phyloP scores from a whole-genome alignment of 1,284 basidiomycete genomes.

The Ustilago crameri region DNA sequence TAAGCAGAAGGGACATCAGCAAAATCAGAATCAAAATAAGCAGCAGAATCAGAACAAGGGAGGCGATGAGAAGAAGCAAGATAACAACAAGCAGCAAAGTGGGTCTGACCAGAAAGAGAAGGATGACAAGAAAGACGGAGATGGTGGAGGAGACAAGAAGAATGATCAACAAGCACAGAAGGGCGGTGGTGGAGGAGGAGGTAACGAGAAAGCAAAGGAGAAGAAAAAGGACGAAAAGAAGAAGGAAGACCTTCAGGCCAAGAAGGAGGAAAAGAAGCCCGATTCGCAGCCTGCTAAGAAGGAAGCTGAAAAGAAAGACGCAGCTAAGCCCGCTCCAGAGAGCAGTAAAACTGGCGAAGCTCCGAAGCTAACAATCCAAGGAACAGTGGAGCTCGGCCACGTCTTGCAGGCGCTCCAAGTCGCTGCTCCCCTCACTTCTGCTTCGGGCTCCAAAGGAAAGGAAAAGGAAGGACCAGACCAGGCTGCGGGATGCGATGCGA shows the following conservation, averaged over 20 bases:
- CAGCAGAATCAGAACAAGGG: not conserved
- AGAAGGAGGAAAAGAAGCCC: slow-evolving; percentile 10
- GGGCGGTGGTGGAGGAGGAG: not conserved
- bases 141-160: too few relatives aligned
- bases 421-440: not conserved
- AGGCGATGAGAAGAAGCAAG: not conserved
- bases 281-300: slow-evolving; percentile 6
- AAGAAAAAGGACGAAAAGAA: slow-evolving; percentile 4
- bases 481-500: slow-evolving; percentile 3
- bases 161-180: not conserved
- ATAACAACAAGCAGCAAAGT: not conserved
- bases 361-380: slow-evolving; percentile 15
- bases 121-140: slow-evolving; percentile 5
- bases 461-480: not conserved
- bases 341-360: slow-evolving; percentile 5
- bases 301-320: slow-evolving; percentile 3
- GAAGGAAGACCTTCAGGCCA: slow-evolving; percentile 8
- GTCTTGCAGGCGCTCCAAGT: slow-evolving; percentile 26
- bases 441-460: not conserved
- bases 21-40: not conserved
- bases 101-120: slow-evolving; percentile 13
- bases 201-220: not conserved
- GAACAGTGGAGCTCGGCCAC: slow-evolving; percentile 19
- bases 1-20: not conserved
- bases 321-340: not conserved